Evolutionary conservation across 129 eudicot genomes (phyloP).

Genomic region (Deinandra increscens): DNA sequence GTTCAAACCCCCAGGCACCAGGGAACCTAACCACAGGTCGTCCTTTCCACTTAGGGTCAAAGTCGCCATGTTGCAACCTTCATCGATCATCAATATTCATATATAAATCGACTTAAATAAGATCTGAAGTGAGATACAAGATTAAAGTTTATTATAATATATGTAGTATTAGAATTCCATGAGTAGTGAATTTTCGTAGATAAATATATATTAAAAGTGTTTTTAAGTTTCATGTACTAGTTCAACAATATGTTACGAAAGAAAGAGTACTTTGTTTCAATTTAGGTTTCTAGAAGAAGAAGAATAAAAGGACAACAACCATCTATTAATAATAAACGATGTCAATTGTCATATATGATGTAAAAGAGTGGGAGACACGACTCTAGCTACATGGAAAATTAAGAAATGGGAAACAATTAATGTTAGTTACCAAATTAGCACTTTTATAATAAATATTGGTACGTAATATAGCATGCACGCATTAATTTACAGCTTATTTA

Average conservation of each 20-base stretch:
- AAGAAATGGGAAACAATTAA: constrained; percentile 23
- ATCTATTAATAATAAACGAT: constrained; percentile 20
- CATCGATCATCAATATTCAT: too few relatives aligned
- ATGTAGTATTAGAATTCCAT: too few relatives aligned
- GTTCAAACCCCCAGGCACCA: too few relatives aligned
- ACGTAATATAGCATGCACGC: constrained; percentile 36
- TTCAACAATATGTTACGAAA: background rate
- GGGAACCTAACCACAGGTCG: too few relatives aligned
- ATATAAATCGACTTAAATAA: too few relatives aligned
- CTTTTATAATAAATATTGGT: constrained; percentile 17
- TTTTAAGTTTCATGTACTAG: too few relatives aligned
- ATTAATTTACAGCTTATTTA: constrained; percentile 25
- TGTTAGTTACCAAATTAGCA: constrained; percentile 31
- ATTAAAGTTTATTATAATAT: too few relatives aligned
- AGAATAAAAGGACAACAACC: constrained; percentile 30
- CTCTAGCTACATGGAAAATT: constrained; percentile 10
- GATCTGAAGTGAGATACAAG: too few relatives aligned
- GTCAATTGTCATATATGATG: background rate
- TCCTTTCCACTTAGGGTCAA: too few relatives aligned
- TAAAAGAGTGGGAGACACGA: constrained; percentile 40
- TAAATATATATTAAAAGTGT: too few relatives aligned
- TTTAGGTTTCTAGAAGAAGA: constrained; percentile 24
- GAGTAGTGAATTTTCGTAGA: too few relatives aligned
- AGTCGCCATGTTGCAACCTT: too few relatives aligned
- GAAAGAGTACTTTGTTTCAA: background rate